Conservation (phyloP, 192 early-diverging fungal species). For the Nowakowskiella sp. region DNA sequence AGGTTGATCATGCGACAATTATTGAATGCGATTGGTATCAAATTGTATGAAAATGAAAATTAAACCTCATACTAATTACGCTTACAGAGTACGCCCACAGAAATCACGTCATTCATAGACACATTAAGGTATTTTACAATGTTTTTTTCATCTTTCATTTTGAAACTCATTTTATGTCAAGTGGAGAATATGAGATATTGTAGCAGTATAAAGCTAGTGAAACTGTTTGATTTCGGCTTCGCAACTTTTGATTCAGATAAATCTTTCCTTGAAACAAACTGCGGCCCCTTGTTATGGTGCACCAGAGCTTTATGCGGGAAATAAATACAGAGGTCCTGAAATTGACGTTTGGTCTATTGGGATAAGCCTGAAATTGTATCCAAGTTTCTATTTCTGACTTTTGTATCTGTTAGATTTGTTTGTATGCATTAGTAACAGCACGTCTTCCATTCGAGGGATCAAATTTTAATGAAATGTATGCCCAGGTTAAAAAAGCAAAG, state of each 20-base stretch:
- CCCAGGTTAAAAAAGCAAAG: conserved; percentile 9
- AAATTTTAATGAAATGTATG: conserved; percentile 12
- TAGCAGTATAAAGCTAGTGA: conserved; percentile 4
- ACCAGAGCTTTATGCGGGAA: conserved; percentile 24
- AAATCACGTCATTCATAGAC: conserved; percentile 29
- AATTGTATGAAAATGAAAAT: no score
- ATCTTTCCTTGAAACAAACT: conserved; percentile 21
- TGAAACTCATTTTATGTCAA: no score
- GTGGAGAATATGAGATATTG: conserved; percentile 32
- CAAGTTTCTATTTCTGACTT: neutral
- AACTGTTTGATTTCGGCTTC: conserved; percentile 34
- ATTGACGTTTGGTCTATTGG: conserved; percentile 28
- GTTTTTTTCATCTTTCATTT: no score
- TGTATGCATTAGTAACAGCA: conserved; percentile 24
- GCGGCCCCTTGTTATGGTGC: conserved; percentile 37
- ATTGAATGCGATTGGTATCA: conserved; percentile 25
- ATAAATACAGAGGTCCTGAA: conserved; percentile 15
- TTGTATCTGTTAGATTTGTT: conserved; percentile 13
- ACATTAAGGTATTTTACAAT: no score
- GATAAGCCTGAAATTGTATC: neutral
- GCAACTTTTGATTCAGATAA: conserved; percentile 20
- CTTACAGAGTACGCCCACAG: conserved; percentile 29
- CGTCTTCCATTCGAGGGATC: conserved; percentile 27
- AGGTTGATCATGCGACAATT: conserved; percentile 20
- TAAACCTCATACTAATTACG: no score